phyloP scores from a whole-genome alignment of 208 protist genomes.

The Trypanosoma vivax region DNA sequence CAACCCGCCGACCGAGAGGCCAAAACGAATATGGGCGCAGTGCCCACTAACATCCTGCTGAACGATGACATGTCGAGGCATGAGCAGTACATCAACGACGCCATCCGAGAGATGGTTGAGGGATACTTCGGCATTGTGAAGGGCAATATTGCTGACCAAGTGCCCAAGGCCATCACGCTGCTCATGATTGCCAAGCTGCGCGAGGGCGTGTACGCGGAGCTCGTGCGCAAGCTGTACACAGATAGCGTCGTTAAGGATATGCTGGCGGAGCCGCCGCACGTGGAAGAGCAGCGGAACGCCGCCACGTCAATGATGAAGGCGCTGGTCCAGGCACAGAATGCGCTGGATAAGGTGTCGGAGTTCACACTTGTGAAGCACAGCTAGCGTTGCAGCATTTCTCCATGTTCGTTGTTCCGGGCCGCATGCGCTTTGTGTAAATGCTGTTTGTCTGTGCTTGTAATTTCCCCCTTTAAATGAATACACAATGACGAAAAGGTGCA shows the following conservation, averaged over 20 bases:
- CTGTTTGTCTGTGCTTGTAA: too few species aligned
- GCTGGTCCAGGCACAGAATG: slow-evolving; percentile 76
- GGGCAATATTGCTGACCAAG: slow-evolving; percentile 89
- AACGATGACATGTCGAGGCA: slow-evolving; percentile 61
- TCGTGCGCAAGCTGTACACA: slow-evolving; percentile 93
- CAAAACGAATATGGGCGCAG: slow-evolving; percentile 59
- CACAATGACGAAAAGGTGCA: too few species aligned
- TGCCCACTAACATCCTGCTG: slow-evolving; percentile 74
- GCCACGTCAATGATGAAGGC: slow-evolving; percentile 87
- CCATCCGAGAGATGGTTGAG: slow-evolving; percentile 86
- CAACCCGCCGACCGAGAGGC: slow-evolving; percentile 27
- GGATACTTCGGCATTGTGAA: slow-evolving; percentile 91
- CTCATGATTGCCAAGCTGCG: slow-evolving; percentile 95
- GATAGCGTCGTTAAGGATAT: slow-evolving; percentile 91
- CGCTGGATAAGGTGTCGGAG: slow-evolving; percentile 79
- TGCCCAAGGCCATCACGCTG: slow-evolving; percentile 98
- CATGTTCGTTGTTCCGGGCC: too few species aligned
- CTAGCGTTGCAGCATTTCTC: background rate
- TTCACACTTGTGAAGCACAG: slow-evolving; percentile 46
- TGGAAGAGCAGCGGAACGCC: slow-evolving; percentile 84
- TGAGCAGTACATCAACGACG: slow-evolving; percentile 77
- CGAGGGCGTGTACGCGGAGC: slow-evolving; percentile 89
- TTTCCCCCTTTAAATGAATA: too few species aligned
- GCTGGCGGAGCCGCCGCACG: slow-evolving; percentile 86
- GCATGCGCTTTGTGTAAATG: too few species aligned